Base-by-base conservation (phyloP, 148 eudicot species). In the Vaccinium myrtillus region DNA sequence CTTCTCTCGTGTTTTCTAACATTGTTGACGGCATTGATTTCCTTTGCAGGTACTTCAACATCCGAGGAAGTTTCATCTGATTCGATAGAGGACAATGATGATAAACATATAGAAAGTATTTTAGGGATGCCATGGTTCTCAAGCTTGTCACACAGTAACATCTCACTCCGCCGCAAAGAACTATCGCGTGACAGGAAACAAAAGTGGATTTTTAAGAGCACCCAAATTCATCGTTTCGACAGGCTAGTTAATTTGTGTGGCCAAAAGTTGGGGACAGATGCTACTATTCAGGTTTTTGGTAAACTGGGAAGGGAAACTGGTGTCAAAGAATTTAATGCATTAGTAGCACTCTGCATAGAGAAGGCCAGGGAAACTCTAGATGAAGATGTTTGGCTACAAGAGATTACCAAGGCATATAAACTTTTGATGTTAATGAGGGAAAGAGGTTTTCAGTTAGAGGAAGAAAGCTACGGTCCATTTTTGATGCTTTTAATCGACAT, bases 271-370 rank as follows among this genome's bases (percentile, higher is more conserved):
- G 99, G 99, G 11, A 27, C 96, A 69, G 90, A 87, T 88, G 79
- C 88, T 69, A 88, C 96, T 56, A 51, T 91, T 85, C 65, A 87
- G 3, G 84, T 92, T 27, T 90, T 97, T 82, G 87, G 83, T 86
- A 97, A 82, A 86, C 82, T 97, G 88, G 95, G 95, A n/a, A 91
- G 92, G 67, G 94, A 91, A 86, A 89, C 95, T 21, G 93, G 96
- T 85, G 84, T 89, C 67, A 92, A 95, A 85, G 98, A 95, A 82
- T 97, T 86, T 84, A 90, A 90, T 84, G 86, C 93, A 39, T 85
- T 94, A 56, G 87, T 97, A 65, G 65, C 82, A 83, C 78, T 91
- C 53, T 94, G 96, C 89, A 82, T 97, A 85, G 86, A 87, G 85
- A 87, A 77, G 55, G 98, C 96, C 79, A 90, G 90, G 86, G 86